phyloP scores from a whole-genome alignment of 495 filamentous ascomycete species.

The Trichoderma orchidacearum region DNA sequence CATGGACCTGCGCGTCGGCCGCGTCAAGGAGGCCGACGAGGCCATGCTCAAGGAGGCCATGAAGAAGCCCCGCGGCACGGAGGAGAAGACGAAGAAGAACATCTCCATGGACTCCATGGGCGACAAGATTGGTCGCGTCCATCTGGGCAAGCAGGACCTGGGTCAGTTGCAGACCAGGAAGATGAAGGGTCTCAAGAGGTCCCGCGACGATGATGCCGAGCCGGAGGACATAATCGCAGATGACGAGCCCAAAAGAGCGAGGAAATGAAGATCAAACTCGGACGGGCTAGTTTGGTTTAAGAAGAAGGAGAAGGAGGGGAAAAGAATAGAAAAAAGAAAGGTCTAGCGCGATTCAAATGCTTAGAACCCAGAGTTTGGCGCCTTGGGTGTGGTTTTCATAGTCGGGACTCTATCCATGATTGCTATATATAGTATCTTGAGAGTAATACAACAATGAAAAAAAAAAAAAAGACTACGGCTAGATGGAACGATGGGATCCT shows the following conservation, averaged over 20 bases:
- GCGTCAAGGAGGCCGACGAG: conserved; percentile 61
- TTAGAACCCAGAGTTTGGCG: neutral
- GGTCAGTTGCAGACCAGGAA: conserved; percentile 82
- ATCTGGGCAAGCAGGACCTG: conserved; percentile 84
- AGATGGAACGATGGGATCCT: neutral
- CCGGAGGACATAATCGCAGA: neutral
- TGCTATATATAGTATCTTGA: neutral
- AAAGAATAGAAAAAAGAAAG: conserved; percentile 4
- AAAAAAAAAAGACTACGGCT: neutral
- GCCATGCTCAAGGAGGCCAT: conserved; percentile 78
- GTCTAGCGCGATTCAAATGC: neutral
- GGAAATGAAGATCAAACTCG: neutral
- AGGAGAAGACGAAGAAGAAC: conserved; percentile 89
- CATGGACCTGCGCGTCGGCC: conserved; percentile 83
- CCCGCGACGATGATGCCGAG: conserved; percentile 41
- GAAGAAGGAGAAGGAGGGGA: conserved; percentile 5
- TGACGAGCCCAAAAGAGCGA: neutral
- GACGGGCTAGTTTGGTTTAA: neutral
- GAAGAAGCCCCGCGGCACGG: conserved; percentile 61
- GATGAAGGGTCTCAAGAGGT: conserved; percentile 96
- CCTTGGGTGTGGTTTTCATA: neutral
- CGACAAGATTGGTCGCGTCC: conserved; percentile 90
- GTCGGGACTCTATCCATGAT: neutral
- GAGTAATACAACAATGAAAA: neutral
- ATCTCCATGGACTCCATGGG: conserved; percentile 79